Base-by-base conservation (phyloP, 2,329 filamentous ascomycete species). In the Penicillium sclerotiorum region DNA sequence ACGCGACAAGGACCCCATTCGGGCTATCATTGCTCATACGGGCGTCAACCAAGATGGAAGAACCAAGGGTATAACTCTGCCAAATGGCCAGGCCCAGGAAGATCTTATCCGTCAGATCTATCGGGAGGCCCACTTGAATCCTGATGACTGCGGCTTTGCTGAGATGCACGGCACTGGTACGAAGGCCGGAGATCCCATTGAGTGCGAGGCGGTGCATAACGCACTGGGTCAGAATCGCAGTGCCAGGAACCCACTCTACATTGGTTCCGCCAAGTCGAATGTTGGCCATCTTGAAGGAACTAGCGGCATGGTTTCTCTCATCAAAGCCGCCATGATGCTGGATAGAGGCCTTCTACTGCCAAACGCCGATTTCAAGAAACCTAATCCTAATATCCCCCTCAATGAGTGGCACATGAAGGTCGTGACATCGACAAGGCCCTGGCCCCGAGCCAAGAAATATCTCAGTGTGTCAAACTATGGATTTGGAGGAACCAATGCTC, bases 141-240 rank as follows among this genome's bases (percentile, higher is more conserved):
- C 56, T 1, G 52, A 58, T 8, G 58, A 63, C 8, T 62, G 55
- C 15, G 60, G 57, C 1, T 52, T 71, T 58, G 51, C 63, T 64
- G 42, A 76, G 82, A 61, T 79, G 77, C 58, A 61, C 30, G 58
- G 58, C 1, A 61, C 58, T 9, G 58, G 58, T 21, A 60, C 17
- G 78, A 84, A 75, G 42, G 75, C 77, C 2, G 81, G 81, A 6
- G 81, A 84, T 47, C 80, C 80, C 0, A 77, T 81, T 22, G 81
- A 83, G 48, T 55, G 55, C 11, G 33, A 25, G 8, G 58, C 58
- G 1, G 53, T 61, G 4, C 53, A 61, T 23, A 39, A 42, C n/a
- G 57, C 57, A 4, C 43, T 61, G 6, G 58, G 57, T 28, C 32
- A 51, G 20, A 50, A 52, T 18, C 53, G 58, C 1, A 57, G 47